Evolutionary conservation across 805 yeast species (phyloP).

Genomic region (Kuraishia piskuri): DNA sequence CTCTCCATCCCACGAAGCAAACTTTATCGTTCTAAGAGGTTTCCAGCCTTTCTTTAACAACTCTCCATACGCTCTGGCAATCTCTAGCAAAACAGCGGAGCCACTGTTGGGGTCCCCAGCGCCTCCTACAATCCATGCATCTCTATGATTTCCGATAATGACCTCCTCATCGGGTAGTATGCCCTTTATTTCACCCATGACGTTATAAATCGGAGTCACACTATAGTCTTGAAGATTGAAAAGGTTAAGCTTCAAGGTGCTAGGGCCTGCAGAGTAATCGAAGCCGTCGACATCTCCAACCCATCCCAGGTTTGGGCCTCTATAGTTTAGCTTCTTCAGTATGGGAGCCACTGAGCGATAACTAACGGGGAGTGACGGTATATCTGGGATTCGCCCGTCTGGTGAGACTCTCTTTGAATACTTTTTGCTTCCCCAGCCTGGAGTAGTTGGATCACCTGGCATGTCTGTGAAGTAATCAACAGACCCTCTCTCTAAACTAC

Average conservation of each 20-base stretch:
- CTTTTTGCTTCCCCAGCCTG: conserved; percentile 53
- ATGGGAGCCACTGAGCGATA: conserved; percentile 32
- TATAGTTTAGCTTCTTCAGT: conserved; percentile 25
- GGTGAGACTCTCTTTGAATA: conserved; percentile 32
- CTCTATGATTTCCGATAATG: conserved; percentile 48
- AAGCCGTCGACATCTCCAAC: conserved; percentile 31
- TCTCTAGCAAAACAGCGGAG: conserved; percentile 38
- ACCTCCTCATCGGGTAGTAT: conserved; percentile 42
- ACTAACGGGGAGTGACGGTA: conserved; percentile 47
- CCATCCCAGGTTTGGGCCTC: conserved; percentile 29
- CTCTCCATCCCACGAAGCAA: conserved; percentile 34
- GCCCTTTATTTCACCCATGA: conserved; percentile 49
- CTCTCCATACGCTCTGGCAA: conserved; percentile 40
- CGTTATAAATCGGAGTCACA: conserved; percentile 36
- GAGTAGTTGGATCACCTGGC: conserved; percentile 77
- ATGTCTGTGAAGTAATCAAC: conserved; percentile 46
- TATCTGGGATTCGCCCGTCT: conserved; percentile 33
- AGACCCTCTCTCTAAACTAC: conserved; percentile 54
- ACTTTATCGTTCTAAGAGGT: conserved; percentile 30
- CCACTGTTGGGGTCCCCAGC: conserved; percentile 45
- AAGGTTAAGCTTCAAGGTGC: conserved; percentile 26
- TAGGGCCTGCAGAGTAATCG: conserved; percentile 40
- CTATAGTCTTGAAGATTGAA: conserved; percentile 31
- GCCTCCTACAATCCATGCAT: conserved; percentile 40
- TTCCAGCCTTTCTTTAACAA: conserved; percentile 35